A percentile compares a stretch with the other conserved stretches of the same genome.
These are phyloP conservation scores for Harringtonia aguacate DNA, from an alignment of 2,329 filamentous ascomycete species.

Conservation along the genomic window DNA sequence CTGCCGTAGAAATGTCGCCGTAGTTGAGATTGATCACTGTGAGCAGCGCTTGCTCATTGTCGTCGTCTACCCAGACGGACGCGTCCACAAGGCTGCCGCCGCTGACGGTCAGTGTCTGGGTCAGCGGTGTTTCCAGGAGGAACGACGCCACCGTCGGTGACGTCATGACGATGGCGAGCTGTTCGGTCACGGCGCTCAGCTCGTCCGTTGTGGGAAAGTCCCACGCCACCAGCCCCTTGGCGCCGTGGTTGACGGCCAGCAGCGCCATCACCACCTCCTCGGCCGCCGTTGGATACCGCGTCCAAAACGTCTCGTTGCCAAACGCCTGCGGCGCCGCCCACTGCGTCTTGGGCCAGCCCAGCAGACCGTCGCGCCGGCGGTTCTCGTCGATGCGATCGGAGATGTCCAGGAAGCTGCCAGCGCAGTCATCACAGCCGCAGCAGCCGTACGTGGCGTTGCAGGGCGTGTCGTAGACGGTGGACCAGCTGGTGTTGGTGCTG, in stretches of 20 bases:
- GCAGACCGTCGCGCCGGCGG: neutral
- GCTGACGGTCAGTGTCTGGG: neutral
- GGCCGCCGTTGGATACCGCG: neutral
- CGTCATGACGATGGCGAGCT: neutral
- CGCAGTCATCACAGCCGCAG: neutral
- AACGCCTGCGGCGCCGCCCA: neutral
- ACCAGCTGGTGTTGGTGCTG: conserved; percentile 2
- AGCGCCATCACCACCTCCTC: neutral
- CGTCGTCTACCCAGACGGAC: neutral
- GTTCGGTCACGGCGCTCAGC: too few relatives aligned
- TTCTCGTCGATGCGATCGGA: neutral
- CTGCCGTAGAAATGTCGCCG: neutral
- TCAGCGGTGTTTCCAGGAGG: neutral
- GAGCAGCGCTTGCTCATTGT: neutral
- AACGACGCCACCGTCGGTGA: neutral
- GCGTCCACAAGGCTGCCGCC: neutral
- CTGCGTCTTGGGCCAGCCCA: neutral
- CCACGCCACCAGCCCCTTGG: neutral
- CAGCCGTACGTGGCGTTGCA: conserved; percentile 1
- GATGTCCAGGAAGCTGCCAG: neutral
- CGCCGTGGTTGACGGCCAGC: neutral
- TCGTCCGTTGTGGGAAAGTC: neutral
- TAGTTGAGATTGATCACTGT: neutral
- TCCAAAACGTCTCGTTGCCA: conserved; percentile 1
- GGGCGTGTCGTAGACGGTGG: neutral